These are phyloP conservation scores for Metahyphopichia silvanorum DNA, from an alignment of 805 yeast genomes.

Conservation along the genomic window DNA sequence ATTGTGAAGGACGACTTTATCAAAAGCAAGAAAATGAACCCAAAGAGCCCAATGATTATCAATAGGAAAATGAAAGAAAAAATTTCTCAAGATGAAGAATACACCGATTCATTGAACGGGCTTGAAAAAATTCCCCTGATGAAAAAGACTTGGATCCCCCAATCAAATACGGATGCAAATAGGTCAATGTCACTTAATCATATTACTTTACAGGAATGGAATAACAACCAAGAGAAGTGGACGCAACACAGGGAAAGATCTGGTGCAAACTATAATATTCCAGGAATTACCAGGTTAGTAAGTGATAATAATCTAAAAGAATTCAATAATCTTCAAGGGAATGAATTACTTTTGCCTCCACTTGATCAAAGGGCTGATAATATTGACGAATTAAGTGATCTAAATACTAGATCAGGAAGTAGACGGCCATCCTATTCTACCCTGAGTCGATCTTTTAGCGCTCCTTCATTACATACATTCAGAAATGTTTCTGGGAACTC, in stretches of 20 bases:
- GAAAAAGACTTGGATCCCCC: constrained; percentile 1
- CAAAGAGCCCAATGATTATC: not conserved
- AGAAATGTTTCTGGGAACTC: constrained; percentile 16
- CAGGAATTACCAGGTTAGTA: constrained; percentile 16
- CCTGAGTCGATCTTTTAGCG: constrained; percentile 30
- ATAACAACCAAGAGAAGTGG: constrained; percentile 20
- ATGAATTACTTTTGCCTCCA: constrained; percentile 4
- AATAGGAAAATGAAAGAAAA: constrained; percentile 3
- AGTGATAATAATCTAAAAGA: constrained; percentile 12
- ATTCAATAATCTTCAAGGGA: constrained; percentile 3
- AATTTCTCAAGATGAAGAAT: too few species aligned
- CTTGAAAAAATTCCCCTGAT: constrained; percentile 25
- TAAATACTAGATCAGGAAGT: constrained; percentile 7
- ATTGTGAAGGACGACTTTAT: constrained; percentile 1
- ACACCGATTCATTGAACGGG: constrained; percentile 16
- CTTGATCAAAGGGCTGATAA: constrained; percentile 13
- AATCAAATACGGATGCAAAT: not conserved
- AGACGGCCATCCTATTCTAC: constrained; percentile 8
- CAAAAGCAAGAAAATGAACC: constrained; percentile 1
- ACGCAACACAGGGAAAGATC: constrained; percentile 17
- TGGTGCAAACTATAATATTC: constrained; percentile 15
- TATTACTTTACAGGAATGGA: constrained; percentile 34
- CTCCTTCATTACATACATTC: constrained; percentile 41
- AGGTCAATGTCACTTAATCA: constrained; percentile 6
- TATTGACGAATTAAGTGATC: constrained; percentile 27